Evolutionary conservation across 805 yeast species (phyloP).

Genomic region (Lachancea fermentati): DNA sequence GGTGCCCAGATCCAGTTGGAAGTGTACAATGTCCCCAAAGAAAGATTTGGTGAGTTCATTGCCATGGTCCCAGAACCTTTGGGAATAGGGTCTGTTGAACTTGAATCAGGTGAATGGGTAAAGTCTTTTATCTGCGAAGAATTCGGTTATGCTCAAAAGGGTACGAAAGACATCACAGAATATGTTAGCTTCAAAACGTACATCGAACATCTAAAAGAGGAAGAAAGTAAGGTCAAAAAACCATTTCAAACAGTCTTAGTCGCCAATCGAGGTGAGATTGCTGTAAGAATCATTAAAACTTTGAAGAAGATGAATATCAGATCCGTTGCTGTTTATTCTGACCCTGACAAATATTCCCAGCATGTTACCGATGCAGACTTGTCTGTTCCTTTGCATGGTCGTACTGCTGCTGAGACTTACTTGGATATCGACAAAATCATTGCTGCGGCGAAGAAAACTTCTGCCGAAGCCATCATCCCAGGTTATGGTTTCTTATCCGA

Average conservation of each 20-base stretch:
- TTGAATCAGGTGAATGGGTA: conserved; percentile 74
- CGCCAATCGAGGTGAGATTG: conserved; percentile 97
- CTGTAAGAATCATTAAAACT: conserved; percentile 88
- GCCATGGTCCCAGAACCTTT: conserved; percentile 89
- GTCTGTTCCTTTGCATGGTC: conserved; percentile 73
- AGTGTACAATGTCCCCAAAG: conserved; percentile 75
- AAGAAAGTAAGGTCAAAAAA: conserved; percentile 34
- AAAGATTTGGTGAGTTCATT: conserved; percentile 75
- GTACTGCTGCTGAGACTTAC: conserved; percentile 86
- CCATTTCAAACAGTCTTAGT: conserved; percentile 84
- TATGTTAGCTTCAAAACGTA: conserved; percentile 87
- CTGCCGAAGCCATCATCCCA: conserved; percentile 94
- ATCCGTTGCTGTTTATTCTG: conserved; percentile 86
- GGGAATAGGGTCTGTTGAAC: conserved; percentile 90
- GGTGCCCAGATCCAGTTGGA: conserved; percentile 71
- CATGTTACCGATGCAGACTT: conserved; percentile 83
- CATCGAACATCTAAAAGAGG: conserved; percentile 19
- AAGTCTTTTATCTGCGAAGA: conserved; percentile 96
- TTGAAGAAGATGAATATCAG: conserved; percentile 71
- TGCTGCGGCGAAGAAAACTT: conserved; percentile 74
- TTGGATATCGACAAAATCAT: conserved; percentile 79
- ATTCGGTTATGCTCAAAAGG: conserved; percentile 64
- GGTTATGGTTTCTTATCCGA: conserved; percentile 97
- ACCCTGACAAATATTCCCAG: conserved; percentile 81
- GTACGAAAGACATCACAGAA: conserved; percentile 74